A percentile compares a stretch with the other conserved stretches of the same genome.
These are phyloP conservation scores for Castanea sativa DNA, from an alignment of 306 rosid species.

Conservation along the genomic window DNA sequence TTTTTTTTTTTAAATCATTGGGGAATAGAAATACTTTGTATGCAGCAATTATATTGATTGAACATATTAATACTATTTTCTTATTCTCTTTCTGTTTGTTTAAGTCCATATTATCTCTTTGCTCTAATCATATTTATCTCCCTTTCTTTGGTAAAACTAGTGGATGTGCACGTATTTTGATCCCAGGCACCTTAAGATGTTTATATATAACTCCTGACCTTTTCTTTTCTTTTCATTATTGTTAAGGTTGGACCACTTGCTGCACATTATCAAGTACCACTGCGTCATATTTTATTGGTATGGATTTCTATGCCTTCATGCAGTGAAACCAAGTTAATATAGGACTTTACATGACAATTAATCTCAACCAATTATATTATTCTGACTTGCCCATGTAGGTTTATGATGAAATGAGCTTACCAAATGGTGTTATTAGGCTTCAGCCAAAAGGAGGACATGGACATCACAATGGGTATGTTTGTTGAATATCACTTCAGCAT, in stretches of 20 bases:
- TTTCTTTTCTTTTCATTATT: slow-evolving; percentile 15
- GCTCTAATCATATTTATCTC: not conserved
- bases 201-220: slow-evolving; percentile 16
- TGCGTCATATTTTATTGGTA: slow-evolving; percentile 87
- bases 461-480: slow-evolving; percentile 86
- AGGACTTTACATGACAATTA: not conserved
- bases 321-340: not conserved
- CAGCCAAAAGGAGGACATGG: slow-evolving; percentile 94
- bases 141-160: not conserved
- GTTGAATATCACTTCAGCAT: slow-evolving; percentile 17
- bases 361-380: not conserved
- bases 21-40: not conserved
- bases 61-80: not conserved
- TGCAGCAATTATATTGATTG: not conserved
- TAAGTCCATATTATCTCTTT: not conserved
- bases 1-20: not conserved
- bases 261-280: slow-evolving; percentile 79
- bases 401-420: slow-evolving; percentile 94
- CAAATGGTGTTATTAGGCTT: slow-evolving; percentile 86
- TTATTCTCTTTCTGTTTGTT: not conserved
- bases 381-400: slow-evolving; percentile 38
- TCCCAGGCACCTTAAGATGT: not conserved
- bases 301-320: slow-evolving; percentile 13
- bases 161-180: not conserved
- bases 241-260: slow-evolving; percentile 94